Conservation (phyloP, 2,329 filamentous ascomycete genomes). For the Trichoderma atrobrunneum region DNA sequence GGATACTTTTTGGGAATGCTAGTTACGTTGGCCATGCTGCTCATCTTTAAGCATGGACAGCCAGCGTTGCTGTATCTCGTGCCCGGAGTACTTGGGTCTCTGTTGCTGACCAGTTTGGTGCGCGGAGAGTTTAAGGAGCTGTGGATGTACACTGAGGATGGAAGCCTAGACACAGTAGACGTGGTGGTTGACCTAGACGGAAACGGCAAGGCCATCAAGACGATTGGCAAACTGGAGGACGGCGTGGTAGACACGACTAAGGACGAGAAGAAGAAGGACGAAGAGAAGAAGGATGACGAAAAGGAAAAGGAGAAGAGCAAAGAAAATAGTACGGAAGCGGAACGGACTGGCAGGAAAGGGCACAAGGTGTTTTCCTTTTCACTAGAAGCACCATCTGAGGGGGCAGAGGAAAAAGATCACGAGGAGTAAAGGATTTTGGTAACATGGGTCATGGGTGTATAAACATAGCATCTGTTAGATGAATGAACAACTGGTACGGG, state of each 20-base stretch:
- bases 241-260: slow-evolving; percentile 38
- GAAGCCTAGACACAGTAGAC: slow-evolving; percentile 53
- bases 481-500: not conserved
- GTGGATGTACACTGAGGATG: slow-evolving; percentile 80
- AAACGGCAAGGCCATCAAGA: slow-evolving; percentile 45
- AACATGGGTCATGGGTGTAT: not conserved
- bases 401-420: not conserved
- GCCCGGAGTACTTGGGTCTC: slow-evolving; percentile 70
- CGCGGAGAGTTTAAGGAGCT: slow-evolving; percentile 72
- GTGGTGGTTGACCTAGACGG: slow-evolving; percentile 54
- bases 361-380: slow-evolving; percentile 36
- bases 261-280: slow-evolving; percentile 28
- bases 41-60: slow-evolving; percentile 77
- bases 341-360: slow-evolving; percentile 20
- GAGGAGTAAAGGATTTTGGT: not conserved
- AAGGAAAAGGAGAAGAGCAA: slow-evolving; percentile 21
- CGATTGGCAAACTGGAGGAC: slow-evolving; percentile 37
- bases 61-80: slow-evolving; percentile 91
- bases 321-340: slow-evolving; percentile 22
- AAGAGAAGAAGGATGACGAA: slow-evolving; percentile 17
- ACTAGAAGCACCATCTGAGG: slow-evolving; percentile 30
- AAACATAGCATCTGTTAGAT: not conserved
- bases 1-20: slow-evolving; percentile 81
- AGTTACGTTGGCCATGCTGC: slow-evolving; percentile 71
- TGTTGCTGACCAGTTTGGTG: slow-evolving; percentile 71